A percentile compares a stretch with the other conserved stretches of the same genome.
These are phyloP conservation scores for Podospora bellae-mahoneyi DNA, from an alignment of 495 filamentous ascomycete species.

Conservation along the genomic window DNA sequence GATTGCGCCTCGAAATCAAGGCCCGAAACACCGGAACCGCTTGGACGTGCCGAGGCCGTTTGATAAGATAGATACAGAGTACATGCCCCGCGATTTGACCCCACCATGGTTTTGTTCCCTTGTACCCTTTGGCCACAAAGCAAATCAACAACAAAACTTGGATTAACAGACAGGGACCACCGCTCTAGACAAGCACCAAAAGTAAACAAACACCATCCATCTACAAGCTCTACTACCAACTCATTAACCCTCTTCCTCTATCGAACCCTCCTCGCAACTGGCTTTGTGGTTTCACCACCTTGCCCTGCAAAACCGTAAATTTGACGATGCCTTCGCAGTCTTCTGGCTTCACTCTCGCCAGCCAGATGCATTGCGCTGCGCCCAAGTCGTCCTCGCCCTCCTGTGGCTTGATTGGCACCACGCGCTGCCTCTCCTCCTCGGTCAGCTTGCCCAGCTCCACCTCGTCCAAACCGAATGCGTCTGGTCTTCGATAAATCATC, in stretches of 20 bases:
- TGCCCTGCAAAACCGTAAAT: slow-evolving; percentile 88
- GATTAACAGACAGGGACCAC: too few relatives aligned
- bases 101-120: too few relatives aligned
- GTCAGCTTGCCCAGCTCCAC: slow-evolving; percentile 38
- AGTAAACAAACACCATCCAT: neutral
- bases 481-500: slow-evolving; percentile 74
- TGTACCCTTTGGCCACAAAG: too few relatives aligned
- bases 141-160: too few relatives aligned
- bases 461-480: slow-evolving; percentile 55
- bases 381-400: slow-evolving; percentile 43
- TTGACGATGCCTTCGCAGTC: slow-evolving; percentile 92
- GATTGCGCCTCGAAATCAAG: neutral
- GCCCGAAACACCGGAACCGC: neutral
- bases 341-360: slow-evolving; percentile 82
- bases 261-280: slow-evolving; percentile 92
- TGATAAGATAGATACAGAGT: neutral
- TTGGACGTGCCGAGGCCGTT: neutral
- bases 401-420: slow-evolving; percentile 19
- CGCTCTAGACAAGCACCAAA: neutral
- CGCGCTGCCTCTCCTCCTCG: slow-evolving; percentile 19
- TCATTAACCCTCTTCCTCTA: slow-evolving; percentile 69
- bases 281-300: slow-evolving; percentile 79
- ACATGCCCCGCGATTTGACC: too few relatives aligned
- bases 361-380: slow-evolving; percentile 88
- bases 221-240: slow-evolving; percentile 60